Evolutionary conservation across 371 early-diverging fungal species (phyloP).

Genomic region (Cokeromyces recurvatus): DNA sequence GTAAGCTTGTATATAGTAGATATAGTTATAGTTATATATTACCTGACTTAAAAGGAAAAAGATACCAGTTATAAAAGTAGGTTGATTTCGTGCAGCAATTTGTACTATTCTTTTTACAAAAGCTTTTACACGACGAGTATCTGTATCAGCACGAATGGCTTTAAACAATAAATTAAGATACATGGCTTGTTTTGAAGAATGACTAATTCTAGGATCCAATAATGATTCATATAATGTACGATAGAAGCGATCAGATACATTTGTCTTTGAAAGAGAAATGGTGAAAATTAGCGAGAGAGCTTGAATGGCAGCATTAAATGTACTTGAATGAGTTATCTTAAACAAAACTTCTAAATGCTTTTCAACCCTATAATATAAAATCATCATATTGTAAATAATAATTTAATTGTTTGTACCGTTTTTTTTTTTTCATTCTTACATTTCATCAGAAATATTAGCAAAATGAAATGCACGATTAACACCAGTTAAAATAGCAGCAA

Average conservation of each 20-base stretch:
- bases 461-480: constrained; percentile 95
- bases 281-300: constrained; percentile 87
- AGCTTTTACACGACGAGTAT: constrained; percentile 67
- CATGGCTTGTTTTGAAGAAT: constrained; percentile 85
- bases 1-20: neutral
- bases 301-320: constrained; percentile 90
- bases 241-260: constrained; percentile 80
- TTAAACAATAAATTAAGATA: constrained; percentile 90
- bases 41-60: constrained; percentile 83
- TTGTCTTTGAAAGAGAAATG: constrained; percentile 50
- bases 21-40: constrained; percentile 8
- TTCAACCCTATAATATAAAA: constrained; percentile 43
- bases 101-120: constrained; percentile 91
- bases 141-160: constrained; percentile 74
- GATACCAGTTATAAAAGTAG: constrained; percentile 81
- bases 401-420: too few relatives aligned
- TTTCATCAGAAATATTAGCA: constrained; percentile 72
- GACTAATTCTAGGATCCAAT: constrained; percentile 74
- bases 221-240: constrained; percentile 86
- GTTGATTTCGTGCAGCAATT: constrained; percentile 68
- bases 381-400: too few relatives aligned
- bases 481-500: constrained; percentile 92
- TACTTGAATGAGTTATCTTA: constrained; percentile 79
- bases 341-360: constrained; percentile 83
- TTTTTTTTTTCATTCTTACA: too few relatives aligned